A percentile compares a stretch with the other conserved stretches of the same genome.
phyloP scores from a whole-genome alignment of 1,284 basidiomycete species.

The Farysia itapuensis region DNA sequence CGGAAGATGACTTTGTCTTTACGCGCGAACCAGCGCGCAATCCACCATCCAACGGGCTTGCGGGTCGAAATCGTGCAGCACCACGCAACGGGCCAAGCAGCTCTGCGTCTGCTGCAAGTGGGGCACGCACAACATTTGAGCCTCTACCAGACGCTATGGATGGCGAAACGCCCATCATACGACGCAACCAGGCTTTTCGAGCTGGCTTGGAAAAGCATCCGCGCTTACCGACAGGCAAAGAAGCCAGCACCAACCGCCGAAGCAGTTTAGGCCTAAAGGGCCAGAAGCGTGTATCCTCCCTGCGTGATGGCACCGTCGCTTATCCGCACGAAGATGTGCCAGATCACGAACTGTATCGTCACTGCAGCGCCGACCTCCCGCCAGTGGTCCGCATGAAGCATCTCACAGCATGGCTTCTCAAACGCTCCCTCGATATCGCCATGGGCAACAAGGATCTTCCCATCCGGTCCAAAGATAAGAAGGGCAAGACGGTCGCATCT shows the following conservation, averaged over 20 bases:
- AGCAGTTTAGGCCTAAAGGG: conserved; percentile 50
- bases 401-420: conserved; percentile 42
- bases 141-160: conserved; percentile 29
- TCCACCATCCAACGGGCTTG: background rate
- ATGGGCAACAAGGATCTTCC: conserved; percentile 27
- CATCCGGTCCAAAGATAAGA: conserved; percentile 7
- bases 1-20: conserved; percentile 41
- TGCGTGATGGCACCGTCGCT: conserved; percentile 44
- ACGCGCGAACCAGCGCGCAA: conserved; percentile 16
- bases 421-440: conserved; percentile 42
- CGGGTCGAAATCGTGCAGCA: background rate
- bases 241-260: conserved; percentile 27
- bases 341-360: conserved; percentile 48
- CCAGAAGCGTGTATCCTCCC: conserved; percentile 35
- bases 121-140: conserved; percentile 30
- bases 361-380: conserved; percentile 43
- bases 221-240: conserved; percentile 17
- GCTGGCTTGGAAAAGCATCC: conserved; percentile 32
- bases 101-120: background rate
- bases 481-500: conserved; percentile 9
- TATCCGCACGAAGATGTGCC: conserved; percentile 52
- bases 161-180: conserved; percentile 42
- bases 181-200: conserved; percentile 34
- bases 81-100: background rate
- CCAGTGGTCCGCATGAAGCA: conserved; percentile 52